Conservation (phyloP, 192 early-diverging fungal genomes). For the Backusella parvicylindrica region DNA sequence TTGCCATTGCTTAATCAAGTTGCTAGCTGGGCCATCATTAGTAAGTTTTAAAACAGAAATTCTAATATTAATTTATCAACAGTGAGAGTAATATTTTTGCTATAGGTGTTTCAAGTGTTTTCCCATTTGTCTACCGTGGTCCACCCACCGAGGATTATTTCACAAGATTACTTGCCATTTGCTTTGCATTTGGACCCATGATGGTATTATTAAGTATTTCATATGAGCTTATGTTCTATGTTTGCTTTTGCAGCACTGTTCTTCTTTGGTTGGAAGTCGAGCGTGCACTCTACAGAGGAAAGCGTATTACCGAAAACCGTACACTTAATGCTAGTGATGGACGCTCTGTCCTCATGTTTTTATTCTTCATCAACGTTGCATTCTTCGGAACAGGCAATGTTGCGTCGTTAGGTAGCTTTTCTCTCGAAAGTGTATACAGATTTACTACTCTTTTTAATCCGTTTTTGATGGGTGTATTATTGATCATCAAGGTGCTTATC, state of each 20-base stretch:
- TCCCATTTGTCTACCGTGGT: constrained; percentile 62
- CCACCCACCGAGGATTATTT: constrained; percentile 69
- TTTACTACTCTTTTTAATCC: constrained; percentile 89
- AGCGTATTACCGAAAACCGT: constrained; percentile 10
- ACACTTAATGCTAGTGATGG: constrained; percentile 42
- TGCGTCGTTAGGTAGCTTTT: constrained; percentile 83
- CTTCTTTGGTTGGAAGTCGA: constrained; percentile 80
- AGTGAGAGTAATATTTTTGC: neutral
- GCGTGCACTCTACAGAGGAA: constrained; percentile 40
- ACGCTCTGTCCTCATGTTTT: constrained; percentile 68
- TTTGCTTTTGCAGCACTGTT: constrained; percentile 69
- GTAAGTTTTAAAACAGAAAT: constrained; percentile 30
- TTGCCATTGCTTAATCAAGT: constrained; percentile 68
- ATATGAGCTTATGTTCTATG: constrained; percentile 89
- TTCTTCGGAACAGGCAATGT: constrained; percentile 98
- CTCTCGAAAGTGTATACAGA: constrained; percentile 83
- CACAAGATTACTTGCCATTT: constrained; percentile 77
- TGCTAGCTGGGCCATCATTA: constrained; percentile 62
- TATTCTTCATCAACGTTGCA: constrained; percentile 88
- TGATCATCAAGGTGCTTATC: constrained; percentile 89
- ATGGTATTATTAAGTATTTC: constrained; percentile 88
- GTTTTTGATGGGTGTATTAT: constrained; percentile 80
- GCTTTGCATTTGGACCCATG: constrained; percentile 81
- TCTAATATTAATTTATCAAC: neutral
- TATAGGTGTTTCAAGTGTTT: constrained; percentile 46